These are phyloP conservation scores for Drosera capensis DNA, from an alignment of 148 eudicot genomes.

Conservation along the genomic window DNA sequence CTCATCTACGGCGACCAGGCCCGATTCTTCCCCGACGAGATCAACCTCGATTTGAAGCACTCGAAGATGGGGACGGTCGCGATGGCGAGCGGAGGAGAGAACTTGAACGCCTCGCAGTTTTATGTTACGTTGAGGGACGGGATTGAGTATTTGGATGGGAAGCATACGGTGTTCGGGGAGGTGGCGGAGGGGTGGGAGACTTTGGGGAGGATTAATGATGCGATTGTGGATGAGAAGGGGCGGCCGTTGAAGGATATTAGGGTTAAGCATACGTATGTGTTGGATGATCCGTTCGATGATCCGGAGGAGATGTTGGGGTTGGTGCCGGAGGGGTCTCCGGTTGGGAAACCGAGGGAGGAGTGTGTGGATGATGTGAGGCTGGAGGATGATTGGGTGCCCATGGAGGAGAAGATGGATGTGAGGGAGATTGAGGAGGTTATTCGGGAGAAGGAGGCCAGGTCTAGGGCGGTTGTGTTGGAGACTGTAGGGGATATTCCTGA, in stretches of 20 bases:
- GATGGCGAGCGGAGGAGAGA: constrained; percentile 94
- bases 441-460: constrained; percentile 78
- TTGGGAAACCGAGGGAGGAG: constrained; percentile 91
- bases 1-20: constrained; percentile 85
- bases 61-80: constrained; percentile 75
- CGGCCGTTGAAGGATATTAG: constrained; percentile 84
- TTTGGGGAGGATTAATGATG: constrained; percentile 68
- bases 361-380: constrained; percentile 89
- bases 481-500: constrained; percentile 98
- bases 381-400: constrained; percentile 97
- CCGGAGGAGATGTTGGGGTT: constrained; percentile 54
- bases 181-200: constrained; percentile 87
- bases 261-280: constrained; percentile 88
- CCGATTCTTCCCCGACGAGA: constrained; percentile 81
- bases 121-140: constrained; percentile 77
- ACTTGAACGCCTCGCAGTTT: constrained; percentile 94
- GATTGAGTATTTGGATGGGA: constrained; percentile 90
- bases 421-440: constrained; percentile 67
- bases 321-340: constrained; percentile 87
- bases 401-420: constrained; percentile 59
- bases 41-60: constrained; percentile 72
- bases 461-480: constrained; percentile 92
- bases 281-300: constrained; percentile 93
- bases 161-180: constrained; percentile 95
- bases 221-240: constrained; percentile 74